phyloP scores from a whole-genome alignment of 768 basidiomycete species.

The Termitomyces titanicus region DNA sequence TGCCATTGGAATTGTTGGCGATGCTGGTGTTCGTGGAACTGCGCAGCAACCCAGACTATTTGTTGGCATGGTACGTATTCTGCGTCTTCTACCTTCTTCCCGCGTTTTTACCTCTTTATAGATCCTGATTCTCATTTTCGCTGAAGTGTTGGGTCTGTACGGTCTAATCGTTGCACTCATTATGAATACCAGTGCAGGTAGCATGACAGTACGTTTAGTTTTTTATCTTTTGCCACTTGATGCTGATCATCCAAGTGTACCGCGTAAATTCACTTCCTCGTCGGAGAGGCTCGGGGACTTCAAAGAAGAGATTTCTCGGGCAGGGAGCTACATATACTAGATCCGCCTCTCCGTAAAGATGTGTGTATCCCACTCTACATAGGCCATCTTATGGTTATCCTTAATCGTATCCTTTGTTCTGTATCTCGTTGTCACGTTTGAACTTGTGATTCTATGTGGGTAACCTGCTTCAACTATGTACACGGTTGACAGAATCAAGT shows the following conservation, averaged over 20 bases:
- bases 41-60: conserved; percentile 94
- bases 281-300: conserved; percentile 1
- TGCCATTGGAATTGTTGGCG: conserved; percentile 97
- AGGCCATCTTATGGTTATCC: conserved; percentile 10
- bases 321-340: conserved; percentile 11
- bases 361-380: conserved; percentile 12
- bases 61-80: conserved; percentile 81
- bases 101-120: conserved; percentile 21
- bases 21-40: conserved; percentile 96
- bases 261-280: conserved; percentile 1
- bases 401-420: conserved; percentile 12
- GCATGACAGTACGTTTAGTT: conserved; percentile 14
- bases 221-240: neutral
- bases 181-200: conserved; percentile 75
- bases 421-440: neutral
- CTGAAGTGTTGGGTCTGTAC: conserved; percentile 57
- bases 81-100: neutral
- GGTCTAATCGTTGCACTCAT: conserved; percentile 93
- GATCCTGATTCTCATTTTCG: conserved; percentile 98
- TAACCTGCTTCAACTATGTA: neutral
- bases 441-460: neutral
- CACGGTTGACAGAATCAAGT: too few species aligned
- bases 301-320: neutral
- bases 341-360: conserved; percentile 9
- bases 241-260: conserved; percentile 4